A percentile compares a stretch with the other conserved stretches of the same genome.
Conservation (phyloP, 2,329 filamentous ascomycete species). For the Fusarium sp. region DNA sequence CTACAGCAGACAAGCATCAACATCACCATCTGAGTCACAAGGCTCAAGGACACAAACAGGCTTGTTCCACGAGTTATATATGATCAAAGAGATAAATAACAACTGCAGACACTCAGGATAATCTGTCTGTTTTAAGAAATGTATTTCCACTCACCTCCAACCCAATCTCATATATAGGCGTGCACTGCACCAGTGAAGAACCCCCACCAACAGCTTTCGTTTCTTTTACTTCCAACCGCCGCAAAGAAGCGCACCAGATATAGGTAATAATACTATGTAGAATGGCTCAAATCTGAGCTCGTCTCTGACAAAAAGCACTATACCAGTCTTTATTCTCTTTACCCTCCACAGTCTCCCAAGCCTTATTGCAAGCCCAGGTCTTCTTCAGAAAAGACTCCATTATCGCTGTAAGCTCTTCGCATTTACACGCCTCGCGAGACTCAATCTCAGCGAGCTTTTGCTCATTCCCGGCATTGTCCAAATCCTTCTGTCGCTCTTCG, state of each 20-base stretch:
- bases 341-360: background rate
- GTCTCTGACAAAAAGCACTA: background rate
- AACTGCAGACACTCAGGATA: background rate
- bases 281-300: background rate
- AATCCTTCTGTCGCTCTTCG: background rate
- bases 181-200: background rate
- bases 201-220: background rate
- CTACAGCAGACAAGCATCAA: background rate
- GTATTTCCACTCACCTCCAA: background rate
- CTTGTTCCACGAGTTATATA: background rate
- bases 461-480: accelerated
- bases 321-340: background rate
- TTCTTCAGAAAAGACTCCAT: background rate
- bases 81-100: background rate
- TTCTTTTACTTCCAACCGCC: background rate
- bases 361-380: background rate
- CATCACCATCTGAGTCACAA: background rate
- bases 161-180: background rate
- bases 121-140: background rate
- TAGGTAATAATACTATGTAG: no score
- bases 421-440: background rate
- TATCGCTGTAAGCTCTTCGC: background rate
- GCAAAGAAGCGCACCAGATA: background rate
- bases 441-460: background rate
- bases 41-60: background rate